These are phyloP conservation scores for Multifurca ochricompacta DNA, from an alignment of 768 basidiomycete species.

Conservation along the genomic window DNA sequence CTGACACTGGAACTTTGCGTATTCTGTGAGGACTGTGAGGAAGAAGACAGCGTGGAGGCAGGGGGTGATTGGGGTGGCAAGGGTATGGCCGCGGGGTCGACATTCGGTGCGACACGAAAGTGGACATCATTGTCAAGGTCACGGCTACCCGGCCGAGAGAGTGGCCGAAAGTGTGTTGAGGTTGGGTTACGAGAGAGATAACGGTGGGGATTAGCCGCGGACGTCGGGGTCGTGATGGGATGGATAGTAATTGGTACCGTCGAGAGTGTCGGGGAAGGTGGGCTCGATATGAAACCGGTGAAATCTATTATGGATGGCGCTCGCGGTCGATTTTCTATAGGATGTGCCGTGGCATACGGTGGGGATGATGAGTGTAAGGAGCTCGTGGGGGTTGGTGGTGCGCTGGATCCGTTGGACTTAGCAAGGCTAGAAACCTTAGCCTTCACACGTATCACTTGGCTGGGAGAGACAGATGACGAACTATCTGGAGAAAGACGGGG, in stretches of 20 bases:
- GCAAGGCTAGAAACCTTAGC: constrained; percentile 52
- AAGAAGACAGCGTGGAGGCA: constrained; percentile 61
- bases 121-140: constrained; percentile 29
- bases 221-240: constrained; percentile 47
- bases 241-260: constrained; percentile 25
- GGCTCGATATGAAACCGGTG: constrained; percentile 22
- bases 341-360: constrained; percentile 15
- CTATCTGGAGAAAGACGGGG: constrained; percentile 19
- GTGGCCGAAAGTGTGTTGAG: constrained; percentile 16
- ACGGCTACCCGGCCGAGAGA: constrained; percentile 22
- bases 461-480: constrained; percentile 17
- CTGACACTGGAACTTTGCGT: constrained; percentile 34
- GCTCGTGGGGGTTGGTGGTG: constrained; percentile 8
- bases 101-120: constrained; percentile 30
- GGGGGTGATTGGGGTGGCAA: constrained; percentile 66
- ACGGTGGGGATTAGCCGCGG: constrained; percentile 55
- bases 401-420: constrained; percentile 26
- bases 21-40: constrained; percentile 50
- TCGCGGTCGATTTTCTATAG: constrained; percentile 21
- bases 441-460: constrained; percentile 37
- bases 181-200: constrained; percentile 15
- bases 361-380: constrained; percentile 11
- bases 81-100: constrained; percentile 52
- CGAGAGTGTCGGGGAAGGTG: constrained; percentile 18
- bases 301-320: constrained; percentile 29